Evolutionary conservation across 371 early-diverging fungal species (phyloP), one percentile per base, ranked within the genome.

Genomic region (Rhizopus sp.): DNA sequence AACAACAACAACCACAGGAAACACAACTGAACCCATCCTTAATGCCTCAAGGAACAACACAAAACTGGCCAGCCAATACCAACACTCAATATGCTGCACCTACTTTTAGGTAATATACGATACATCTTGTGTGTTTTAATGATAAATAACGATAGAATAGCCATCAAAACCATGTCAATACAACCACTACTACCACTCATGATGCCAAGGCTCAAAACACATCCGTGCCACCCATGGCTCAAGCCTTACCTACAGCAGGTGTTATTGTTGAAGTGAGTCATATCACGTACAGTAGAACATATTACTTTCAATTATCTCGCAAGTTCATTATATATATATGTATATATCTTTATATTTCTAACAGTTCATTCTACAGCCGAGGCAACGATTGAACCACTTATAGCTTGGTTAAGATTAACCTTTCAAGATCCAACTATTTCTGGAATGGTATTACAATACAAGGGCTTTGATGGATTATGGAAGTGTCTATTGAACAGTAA

Each of bases 331-430:
- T 6, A 41, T 15, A 13, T 6, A 6, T 12, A 51, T 9, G 31
- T 23, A 35, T 16, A 41, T 41, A n/a, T 13, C 13, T 15, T 41
- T n/a, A n/a, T 2, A 41, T n/a, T 15, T 15, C 41, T n/a, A 13
- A 41, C 46, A 9, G 7, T 23, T 16, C 13, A 1, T 41, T n/a
- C 6, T 23, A 1, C 59, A 79, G 80, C 70, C 30, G 77, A 80
- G 57, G 80, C 77, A 2, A 80, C 80, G 4, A 80, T 80, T 57
- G 80, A 80, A n/a, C 80, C 80, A 5, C 56, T 80, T 53, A 56
- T 80, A 33, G 70, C 71, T 32, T 77, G 80, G 62, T 54, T 80
- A 49, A 63, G 75, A 37, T 56, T 75, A 12, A 76, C 80, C 3
- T 80, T 73, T 56, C 64, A 69, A 47, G 80, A 80, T 57, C 53